These are phyloP conservation scores for Fusarium proliferatum DNA, from an alignment of 2,329 filamentous ascomycete species.

Conservation along the genomic window DNA sequence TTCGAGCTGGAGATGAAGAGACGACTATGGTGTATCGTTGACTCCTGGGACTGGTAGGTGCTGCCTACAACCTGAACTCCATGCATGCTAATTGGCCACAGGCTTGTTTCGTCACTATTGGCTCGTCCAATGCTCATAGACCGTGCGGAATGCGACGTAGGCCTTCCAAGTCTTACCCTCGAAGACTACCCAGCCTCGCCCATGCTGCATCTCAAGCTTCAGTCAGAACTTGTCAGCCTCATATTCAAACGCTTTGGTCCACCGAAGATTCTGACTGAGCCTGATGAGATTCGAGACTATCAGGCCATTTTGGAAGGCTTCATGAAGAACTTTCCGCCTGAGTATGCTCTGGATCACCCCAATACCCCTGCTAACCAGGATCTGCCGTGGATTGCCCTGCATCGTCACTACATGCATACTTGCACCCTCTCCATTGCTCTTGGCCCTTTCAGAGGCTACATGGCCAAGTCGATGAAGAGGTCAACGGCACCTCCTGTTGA, in stretches of 20 bases:
- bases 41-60: constrained; percentile 24
- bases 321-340: constrained; percentile 13
- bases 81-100: neutral
- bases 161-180: constrained; percentile 5
- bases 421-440: constrained; percentile 19
- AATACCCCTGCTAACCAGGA: constrained; percentile 7
- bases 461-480: constrained; percentile 15
- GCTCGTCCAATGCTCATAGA: constrained; percentile 28
- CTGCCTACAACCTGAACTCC: rapidly evolving
- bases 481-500: neutral
- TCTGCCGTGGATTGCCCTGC: constrained; percentile 16
- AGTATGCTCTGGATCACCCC: constrained; percentile 20
- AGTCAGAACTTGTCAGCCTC: constrained; percentile 17
- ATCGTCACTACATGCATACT: constrained; percentile 26
- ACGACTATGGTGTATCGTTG: constrained; percentile 20
- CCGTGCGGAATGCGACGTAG: constrained; percentile 17
- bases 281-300: constrained; percentile 12
- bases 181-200: constrained; percentile 23
- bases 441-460: constrained; percentile 13
- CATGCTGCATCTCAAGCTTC: constrained; percentile 25
- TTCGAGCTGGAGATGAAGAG: constrained; percentile 26
- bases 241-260: constrained; percentile 21
- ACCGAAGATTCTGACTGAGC: neutral
- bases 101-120: constrained; percentile 10
- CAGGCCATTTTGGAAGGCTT: constrained; percentile 7